Percentiles rank a stretch among this genome's conserved stretches.
Evolutionary conservation across 768 basidiomycete genomes (phyloP).

Genomic region (Cystofilobasidium bisporidii): DNA sequence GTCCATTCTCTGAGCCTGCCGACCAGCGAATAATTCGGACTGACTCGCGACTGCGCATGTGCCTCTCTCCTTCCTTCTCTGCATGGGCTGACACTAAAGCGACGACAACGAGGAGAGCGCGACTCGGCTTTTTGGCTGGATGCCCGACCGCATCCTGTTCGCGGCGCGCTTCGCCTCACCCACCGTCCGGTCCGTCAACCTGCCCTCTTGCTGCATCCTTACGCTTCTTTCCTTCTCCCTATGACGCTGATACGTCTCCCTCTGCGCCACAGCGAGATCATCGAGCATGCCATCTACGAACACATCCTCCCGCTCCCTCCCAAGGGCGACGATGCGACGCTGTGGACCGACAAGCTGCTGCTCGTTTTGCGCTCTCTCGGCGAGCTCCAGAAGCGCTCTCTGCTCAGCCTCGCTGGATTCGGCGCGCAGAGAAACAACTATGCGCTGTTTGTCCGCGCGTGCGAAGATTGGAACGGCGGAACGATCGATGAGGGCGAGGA

Average conservation of each 20-base stretch:
- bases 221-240: neutral
- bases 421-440: neutral
- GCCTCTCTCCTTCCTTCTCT: neutral
- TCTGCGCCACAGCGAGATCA: conserved; percentile 45
- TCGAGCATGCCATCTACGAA: conserved; percentile 61
- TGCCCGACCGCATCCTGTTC: conserved; percentile 63
- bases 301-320: conserved; percentile 71
- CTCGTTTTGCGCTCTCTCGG: conserved; percentile 60
- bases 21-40: too few relatives aligned
- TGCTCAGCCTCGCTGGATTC: conserved; percentile 57
- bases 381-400: conserved; percentile 49
- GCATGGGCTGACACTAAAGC: conserved; percentile 43
- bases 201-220: neutral
- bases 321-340: conserved; percentile 54
- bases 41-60: too few relatives aligned
- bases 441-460: conserved; percentile 53
- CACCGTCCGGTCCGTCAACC: conserved; percentile 8
- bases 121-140: conserved; percentile 79
- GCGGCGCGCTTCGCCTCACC: conserved; percentile 32
- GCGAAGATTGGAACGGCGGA: conserved; percentile 71
- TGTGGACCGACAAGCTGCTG: conserved; percentile 78
- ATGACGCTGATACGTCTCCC: neutral
- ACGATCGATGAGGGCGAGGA: conserved; percentile 78
- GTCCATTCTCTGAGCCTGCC: conserved; percentile 35
- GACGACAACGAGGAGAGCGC: conserved; percentile 69